Evolutionary conservation across 2,329 filamentous ascomycete species (phyloP).

Genomic region (Penicillium sp.): DNA sequence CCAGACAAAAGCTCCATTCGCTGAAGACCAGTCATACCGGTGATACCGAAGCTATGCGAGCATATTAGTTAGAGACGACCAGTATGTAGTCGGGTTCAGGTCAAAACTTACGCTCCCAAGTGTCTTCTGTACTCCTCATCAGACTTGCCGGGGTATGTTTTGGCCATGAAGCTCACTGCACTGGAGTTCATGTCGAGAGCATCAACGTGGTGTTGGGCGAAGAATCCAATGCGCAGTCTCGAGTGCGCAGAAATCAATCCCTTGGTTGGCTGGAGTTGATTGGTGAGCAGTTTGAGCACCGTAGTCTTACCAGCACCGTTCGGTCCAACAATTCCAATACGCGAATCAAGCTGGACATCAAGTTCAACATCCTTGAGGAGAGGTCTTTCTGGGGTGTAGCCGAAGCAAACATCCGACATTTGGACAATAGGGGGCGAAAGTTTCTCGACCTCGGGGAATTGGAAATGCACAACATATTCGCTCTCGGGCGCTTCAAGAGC

Average conservation of each 20-base stretch:
- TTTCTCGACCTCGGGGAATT: constrained; percentile 96
- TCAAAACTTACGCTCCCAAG: constrained; percentile 74
- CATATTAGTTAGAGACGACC: neutral
- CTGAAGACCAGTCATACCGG: constrained; percentile 92
- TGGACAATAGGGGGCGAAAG: constrained; percentile 96
- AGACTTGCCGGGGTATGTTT: constrained; percentile 81
- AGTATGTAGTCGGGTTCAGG: neutral
- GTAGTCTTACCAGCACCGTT: constrained; percentile 99
- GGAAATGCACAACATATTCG: constrained; percentile 95
- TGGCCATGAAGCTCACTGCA: constrained; percentile 95
- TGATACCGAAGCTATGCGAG: constrained; percentile 61
- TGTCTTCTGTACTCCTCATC: constrained; percentile 97
- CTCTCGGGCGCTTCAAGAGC: constrained; percentile 84
- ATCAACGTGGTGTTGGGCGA: constrained; percentile 97
- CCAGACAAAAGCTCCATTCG: constrained; percentile 93
- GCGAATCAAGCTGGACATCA: constrained; percentile 95
- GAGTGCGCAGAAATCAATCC: constrained; percentile 88
- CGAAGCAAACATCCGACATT: constrained; percentile 90
- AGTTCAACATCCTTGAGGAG: constrained; percentile 86
- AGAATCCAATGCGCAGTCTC: constrained; percentile 88
- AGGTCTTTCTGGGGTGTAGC: constrained; percentile 76
- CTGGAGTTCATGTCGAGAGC: constrained; percentile 85
- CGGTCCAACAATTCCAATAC: constrained; percentile 98
- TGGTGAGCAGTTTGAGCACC: constrained; percentile 94
- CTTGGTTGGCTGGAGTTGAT: constrained; percentile 71